Percentiles rank a stretch among this genome's conserved stretches.
These are phyloP conservation scores for Lodderomyces margitis DNA, from an alignment of 1,139 yeast genomes.

Conservation along the genomic window DNA sequence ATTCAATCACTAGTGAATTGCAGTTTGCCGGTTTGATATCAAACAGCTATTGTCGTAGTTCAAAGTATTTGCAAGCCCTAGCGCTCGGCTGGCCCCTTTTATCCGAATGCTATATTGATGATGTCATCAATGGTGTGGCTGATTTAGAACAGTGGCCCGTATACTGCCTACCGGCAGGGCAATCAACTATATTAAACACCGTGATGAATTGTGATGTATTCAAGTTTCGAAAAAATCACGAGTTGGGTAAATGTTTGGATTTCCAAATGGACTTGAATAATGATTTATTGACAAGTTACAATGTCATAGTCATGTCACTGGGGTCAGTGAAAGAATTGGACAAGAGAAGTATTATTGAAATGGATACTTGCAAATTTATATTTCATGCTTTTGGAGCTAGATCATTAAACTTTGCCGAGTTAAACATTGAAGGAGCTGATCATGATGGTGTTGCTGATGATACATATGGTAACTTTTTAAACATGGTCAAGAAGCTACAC, in stretches of 20 bases:
- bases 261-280: constrained; percentile 41
- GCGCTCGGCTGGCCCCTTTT: constrained; percentile 90
- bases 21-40: constrained; percentile 69
- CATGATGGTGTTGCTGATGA: no score
- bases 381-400: constrained; percentile 49
- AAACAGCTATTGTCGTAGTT: constrained; percentile 56
- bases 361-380: constrained; percentile 42
- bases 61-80: constrained; percentile 79
- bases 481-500: constrained; percentile 4
- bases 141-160: constrained; percentile 42
- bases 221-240: constrained; percentile 33
- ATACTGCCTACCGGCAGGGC: constrained; percentile 75
- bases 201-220: constrained; percentile 43
- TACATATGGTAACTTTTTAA: neutral
- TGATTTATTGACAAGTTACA: constrained; percentile 27
- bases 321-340: constrained; percentile 10
- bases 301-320: constrained; percentile 30
- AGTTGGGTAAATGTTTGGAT: constrained; percentile 21
- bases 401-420: constrained; percentile 17
- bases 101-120: constrained; percentile 58
- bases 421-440: constrained; percentile 8
- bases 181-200: constrained; percentile 36
- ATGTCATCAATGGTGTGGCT: constrained; percentile 35
- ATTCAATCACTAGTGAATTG: constrained; percentile 19
- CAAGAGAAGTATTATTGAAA: constrained; percentile 22